Conservation (phyloP, 2,329 filamentous ascomycete species). For the Teratosphaeriaceae sp. region DNA sequence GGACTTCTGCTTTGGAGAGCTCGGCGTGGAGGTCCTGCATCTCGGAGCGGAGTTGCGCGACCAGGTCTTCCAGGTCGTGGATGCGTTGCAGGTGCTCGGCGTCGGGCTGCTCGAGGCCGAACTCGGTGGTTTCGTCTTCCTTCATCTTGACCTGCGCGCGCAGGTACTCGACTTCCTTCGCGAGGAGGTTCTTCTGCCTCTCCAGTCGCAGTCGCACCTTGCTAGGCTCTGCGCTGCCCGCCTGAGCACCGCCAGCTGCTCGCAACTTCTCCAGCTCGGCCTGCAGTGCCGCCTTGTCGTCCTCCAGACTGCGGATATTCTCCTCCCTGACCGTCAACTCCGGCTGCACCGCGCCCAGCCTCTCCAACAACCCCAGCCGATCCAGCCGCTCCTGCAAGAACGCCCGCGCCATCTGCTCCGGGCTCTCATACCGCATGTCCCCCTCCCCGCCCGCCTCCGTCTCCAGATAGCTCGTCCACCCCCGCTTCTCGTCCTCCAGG, state of each 20-base stretch:
- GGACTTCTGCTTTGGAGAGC: slow-evolving; percentile 57
- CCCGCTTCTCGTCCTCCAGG: slow-evolving; percentile 77
- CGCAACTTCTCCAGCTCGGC: slow-evolving; percentile 67
- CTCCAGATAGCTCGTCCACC: slow-evolving; percentile 82
- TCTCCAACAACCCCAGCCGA: slow-evolving; percentile 71
- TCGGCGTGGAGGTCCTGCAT: slow-evolving; percentile 68
- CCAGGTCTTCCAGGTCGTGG: slow-evolving; percentile 72
- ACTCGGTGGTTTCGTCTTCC: slow-evolving; percentile 79
- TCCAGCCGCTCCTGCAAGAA: slow-evolving; percentile 77
- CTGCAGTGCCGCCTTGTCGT: slow-evolving; percentile 58
- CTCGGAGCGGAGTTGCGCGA: slow-evolving; percentile 81
- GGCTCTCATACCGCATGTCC: slow-evolving; percentile 73
- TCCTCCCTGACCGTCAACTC: slow-evolving; percentile 72
- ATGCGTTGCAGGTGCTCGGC: slow-evolving; percentile 67
- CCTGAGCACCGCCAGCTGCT: slow-evolving; percentile 18
- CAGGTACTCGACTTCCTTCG: slow-evolving; percentile 91
- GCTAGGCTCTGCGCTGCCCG: slow-evolving; percentile 47
- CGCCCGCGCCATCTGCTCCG: slow-evolving; percentile 78
- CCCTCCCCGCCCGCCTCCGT: slow-evolving; percentile 55
- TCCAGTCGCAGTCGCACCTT: slow-evolving; percentile 70
- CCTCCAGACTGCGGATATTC: slow-evolving; percentile 63
- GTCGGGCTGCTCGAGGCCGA: slow-evolving; percentile 74
- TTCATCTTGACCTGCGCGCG: slow-evolving; percentile 83
- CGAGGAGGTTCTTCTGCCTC: slow-evolving; percentile 73
- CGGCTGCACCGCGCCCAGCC: slow-evolving; percentile 69